Evolutionary conservation across 331 rosid genomes (phyloP).

Genomic region (Spiraea crenata): DNA sequence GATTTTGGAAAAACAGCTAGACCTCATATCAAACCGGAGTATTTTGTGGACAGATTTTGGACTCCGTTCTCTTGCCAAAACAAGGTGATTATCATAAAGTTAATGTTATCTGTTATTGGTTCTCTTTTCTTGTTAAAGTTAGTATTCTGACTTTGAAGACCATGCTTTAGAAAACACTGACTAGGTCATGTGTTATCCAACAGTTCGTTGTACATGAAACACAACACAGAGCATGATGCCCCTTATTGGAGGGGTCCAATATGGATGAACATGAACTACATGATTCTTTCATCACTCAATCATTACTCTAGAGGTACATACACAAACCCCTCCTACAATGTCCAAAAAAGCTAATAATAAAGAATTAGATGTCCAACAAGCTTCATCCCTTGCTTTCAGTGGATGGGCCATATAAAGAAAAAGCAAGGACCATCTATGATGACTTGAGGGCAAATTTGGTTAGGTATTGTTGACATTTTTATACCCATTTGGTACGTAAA

Average conservation of each 20-base stretch:
- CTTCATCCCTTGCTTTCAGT: constrained; percentile 23
- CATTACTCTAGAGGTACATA: constrained; percentile 82
- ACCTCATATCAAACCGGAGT: constrained; percentile 74
- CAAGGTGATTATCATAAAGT: constrained; percentile 50
- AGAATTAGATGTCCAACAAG: too few species aligned
- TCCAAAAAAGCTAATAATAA: neutral
- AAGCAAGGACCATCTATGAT: constrained; percentile 36
- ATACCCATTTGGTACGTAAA: neutral
- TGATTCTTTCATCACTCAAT: constrained; percentile 81
- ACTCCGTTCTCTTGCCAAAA: constrained; percentile 89
- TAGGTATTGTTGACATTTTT: constrained; percentile 25
- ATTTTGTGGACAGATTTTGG: constrained; percentile 88
- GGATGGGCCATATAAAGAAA: constrained; percentile 45
- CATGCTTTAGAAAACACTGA: constrained; percentile 22
- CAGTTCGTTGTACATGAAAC: constrained; percentile 89
- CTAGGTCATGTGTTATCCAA: neutral
- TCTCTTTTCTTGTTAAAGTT: neutral
- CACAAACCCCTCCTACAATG: neutral
- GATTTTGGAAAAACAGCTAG: constrained; percentile 90
- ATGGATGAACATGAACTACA: constrained; percentile 97
- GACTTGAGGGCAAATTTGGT: constrained; percentile 49
- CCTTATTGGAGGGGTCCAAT: constrained; percentile 96
- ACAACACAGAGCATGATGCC: constrained; percentile 83
- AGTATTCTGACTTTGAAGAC: constrained; percentile 8
- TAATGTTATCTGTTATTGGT: neutral